Base-by-base conservation (phyloP, 306 rosid genomes). In the Quillaja saponaria region DNA sequence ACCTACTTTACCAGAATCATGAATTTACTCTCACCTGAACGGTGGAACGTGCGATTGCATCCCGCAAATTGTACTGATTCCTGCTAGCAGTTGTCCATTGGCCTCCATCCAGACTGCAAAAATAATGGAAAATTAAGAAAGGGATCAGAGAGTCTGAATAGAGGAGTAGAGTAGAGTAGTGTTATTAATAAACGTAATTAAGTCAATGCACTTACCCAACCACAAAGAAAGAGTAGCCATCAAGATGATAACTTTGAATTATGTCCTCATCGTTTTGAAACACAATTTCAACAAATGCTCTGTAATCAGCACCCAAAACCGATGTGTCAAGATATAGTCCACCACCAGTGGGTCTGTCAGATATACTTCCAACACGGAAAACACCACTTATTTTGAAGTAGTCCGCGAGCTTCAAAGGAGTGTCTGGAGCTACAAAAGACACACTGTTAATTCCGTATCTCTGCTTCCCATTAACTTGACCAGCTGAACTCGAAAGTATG, bases 21-120 rank as follows among this genome's bases (percentile, higher is more conserved):
- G 10, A 11, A 49, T 18, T 64, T 15, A 25, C 25, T 45, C 68
- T 65, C 63, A 92, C 98, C 94, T 92, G 99, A 59, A 79, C 66
- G 39, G 99, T 92, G 87, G 80, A 69, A 46, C 99, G 99, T n/a
- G 95, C 63, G 61, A 94, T 69, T 62, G 95, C 99, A 37, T 94
- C 99, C 34, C 91, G 85, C 58, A 89, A 91, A 73, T 94, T 94
- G 81, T 94, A 94, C 40, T 35, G 63, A 31, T 76, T 78, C 77
- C 99, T 81, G 76, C 91, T 83, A 50, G 72, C 58, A 15, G 77
- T 0, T 46, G 84, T 81, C 99, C 99, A 89, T 33, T 80, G 78
- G 40, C 99, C 99, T 71, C 99, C 99, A 58, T 94, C 97, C 99
- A 94, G 85, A 33, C 99, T 92, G 61, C 78, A 64, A n/a, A 15